Evolutionary conservation across 371 early-diverging fungal genomes (phyloP), one percentile per base, ranked within the genome.

Genomic region (Apophysomyces ossiformis): DNA sequence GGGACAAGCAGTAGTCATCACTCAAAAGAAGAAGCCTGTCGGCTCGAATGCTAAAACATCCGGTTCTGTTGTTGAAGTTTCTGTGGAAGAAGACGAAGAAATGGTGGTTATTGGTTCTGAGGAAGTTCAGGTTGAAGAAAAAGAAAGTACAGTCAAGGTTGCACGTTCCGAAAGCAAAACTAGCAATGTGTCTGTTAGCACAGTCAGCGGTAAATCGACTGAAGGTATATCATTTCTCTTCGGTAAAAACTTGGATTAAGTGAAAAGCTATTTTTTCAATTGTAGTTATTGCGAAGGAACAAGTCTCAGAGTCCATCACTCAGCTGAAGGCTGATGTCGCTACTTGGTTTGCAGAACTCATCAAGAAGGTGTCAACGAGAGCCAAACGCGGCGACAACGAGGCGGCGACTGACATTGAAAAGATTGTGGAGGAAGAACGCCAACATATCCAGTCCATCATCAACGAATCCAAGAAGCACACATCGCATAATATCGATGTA

Each of bases 1-100:
- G 69, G 72, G 68, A 0, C 66, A 69, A 1, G 57, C 67, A 44
- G 69, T 69, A 37, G 65, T 69, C 6, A 62, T 74, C 37, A 71
- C 36, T 13, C 66, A 74, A 12, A 67, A 74, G 68, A 43, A 35
- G 21, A 26, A 57, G 8, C 7, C 65, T 13, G 56, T 65, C 18
- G 37, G 43, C 4, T 32, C 16, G 9, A 59, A 59, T 12, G 58
- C 60, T 11, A 32, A 58, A 37, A 21, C 54, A 4, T 50, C 54
- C 54, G 58, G 35, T 37, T 58, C 58, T 1, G 38, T 58, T 15
- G 58, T 58, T 13, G 58, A 58, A 36, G 39, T 58, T 12, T n/a
- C 58, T 11, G n/a, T 58, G 7, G 6, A 58, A 15, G 58, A 58
- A 16, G 39, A 58, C n/a, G 58, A 58, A 35, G 58, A 58, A 37